These are phyloP conservation scores for Volvox carteri DNA, from an alignment of 163 green algal species.

Conservation along the genomic window DNA sequence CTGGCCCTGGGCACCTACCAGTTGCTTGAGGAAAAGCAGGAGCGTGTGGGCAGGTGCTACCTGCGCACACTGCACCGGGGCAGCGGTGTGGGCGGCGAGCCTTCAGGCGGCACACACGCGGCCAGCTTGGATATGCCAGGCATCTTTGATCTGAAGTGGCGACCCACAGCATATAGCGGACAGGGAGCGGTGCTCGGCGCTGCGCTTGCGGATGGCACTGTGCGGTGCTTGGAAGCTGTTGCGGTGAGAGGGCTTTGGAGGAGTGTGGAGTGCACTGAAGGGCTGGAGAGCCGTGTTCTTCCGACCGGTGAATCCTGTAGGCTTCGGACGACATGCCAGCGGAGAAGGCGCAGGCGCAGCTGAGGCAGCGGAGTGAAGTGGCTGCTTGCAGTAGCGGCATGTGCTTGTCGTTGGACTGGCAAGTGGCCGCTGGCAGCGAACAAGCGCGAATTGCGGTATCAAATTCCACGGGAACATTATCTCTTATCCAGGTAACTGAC, in stretches of 20 bases:
- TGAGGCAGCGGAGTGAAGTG: background rate
- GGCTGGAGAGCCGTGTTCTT: too few species aligned
- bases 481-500: constrained; percentile 58
- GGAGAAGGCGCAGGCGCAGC: too few species aligned
- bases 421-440: background rate
- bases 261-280: too few species aligned
- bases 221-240: constrained; percentile 39
- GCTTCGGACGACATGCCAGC: background rate
- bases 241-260: background rate
- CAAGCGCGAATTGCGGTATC: constrained; percentile 16
- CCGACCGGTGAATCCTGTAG: too few species aligned
- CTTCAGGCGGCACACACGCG: background rate
- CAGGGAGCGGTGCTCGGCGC: constrained; percentile 10
- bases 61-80: constrained; percentile 59
- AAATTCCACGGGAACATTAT: constrained; percentile 32
- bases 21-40: constrained; percentile 72
- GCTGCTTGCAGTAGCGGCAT: constrained; percentile 40
- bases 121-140: constrained; percentile 72
- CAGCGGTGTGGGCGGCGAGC: background rate
- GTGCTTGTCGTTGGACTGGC: constrained; percentile 55
- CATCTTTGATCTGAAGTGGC: constrained; percentile 89
- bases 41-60: constrained; percentile 70
- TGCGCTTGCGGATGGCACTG: constrained; percentile 52
- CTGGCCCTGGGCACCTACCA: constrained; percentile 88
- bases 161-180: background rate